Conservation (phyloP, 139 green algal genomes). For the Gonium pectorale region DNA sequence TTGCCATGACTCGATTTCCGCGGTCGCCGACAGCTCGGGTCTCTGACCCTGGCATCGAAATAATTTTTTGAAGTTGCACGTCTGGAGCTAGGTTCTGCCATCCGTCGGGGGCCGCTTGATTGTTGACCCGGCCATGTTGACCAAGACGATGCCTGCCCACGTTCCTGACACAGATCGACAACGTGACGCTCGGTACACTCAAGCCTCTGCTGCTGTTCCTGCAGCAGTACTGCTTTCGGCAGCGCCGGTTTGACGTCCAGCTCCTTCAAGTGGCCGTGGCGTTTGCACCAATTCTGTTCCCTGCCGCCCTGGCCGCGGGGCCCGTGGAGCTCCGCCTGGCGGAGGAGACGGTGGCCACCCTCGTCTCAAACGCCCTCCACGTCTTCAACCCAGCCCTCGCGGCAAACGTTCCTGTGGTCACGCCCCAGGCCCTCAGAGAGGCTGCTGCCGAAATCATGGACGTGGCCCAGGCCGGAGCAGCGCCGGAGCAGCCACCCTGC, state of each 20-base stretch:
- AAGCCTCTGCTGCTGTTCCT: constrained; percentile 50
- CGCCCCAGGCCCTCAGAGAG: constrained; percentile 40
- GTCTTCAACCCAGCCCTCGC: constrained; percentile 40
- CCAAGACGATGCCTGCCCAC: no score
- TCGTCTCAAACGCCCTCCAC: constrained; percentile 40
- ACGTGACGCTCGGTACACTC: constrained; percentile 15
- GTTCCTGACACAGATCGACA: constrained; percentile 30
- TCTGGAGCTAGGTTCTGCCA: no score
- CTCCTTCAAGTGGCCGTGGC: constrained; percentile 37
- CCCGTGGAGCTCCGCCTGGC: constrained; percentile 28
- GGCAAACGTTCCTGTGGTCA: constrained; percentile 30
- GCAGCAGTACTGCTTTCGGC: constrained; percentile 47
- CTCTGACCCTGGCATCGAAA: no score
- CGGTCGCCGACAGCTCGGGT: no score
- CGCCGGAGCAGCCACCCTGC: not conserved
- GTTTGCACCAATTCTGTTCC: constrained; percentile 38
- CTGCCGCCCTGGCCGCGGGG: constrained; percentile 29
- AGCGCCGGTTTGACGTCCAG: constrained; percentile 38
- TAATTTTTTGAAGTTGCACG: no score
- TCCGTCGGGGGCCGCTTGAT: no score
- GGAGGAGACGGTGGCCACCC: constrained; percentile 31
- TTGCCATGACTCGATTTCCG: no score
- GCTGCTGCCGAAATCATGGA: constrained; percentile 34
- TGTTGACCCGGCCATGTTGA: no score
- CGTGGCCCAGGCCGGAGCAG: not conserved